phyloP scores from a whole-genome alignment of 2,329 filamentous ascomycete genomes.

The Aspergillus sp. region DNA sequence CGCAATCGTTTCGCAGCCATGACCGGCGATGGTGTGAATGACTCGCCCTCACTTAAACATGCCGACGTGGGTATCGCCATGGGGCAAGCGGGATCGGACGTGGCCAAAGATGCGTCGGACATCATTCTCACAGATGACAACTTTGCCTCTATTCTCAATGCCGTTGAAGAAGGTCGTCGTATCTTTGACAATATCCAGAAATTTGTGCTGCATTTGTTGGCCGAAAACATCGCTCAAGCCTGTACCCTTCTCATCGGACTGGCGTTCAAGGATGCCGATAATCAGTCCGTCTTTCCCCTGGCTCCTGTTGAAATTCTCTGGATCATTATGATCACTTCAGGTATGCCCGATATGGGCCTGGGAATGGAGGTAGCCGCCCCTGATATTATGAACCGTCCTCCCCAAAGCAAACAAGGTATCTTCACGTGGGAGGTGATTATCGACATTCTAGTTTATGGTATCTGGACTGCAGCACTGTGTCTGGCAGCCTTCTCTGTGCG shows the following conservation, averaged over 20 bases:
- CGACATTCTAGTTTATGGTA: constrained; percentile 80
- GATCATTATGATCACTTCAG: constrained; percentile 93
- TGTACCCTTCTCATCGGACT: constrained; percentile 79
- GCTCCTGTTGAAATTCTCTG: constrained; percentile 85
- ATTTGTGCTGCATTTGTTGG: constrained; percentile 77
- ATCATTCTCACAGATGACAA: constrained; percentile 80
- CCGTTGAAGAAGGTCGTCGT: constrained; percentile 78
- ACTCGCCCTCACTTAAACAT: constrained; percentile 76
- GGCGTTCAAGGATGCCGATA: constrained; percentile 70
- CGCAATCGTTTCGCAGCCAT: constrained; percentile 76
- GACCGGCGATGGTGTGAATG: constrained; percentile 89
- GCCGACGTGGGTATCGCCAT: constrained; percentile 88
- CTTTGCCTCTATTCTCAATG: constrained; percentile 82
- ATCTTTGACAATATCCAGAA: constrained; percentile 92
- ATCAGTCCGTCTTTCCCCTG: constrained; percentile 80
- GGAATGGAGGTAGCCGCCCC: constrained; percentile 74
- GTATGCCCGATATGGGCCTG: constrained; percentile 83
- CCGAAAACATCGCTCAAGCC: constrained; percentile 81
- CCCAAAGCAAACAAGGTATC: constrained; percentile 68
- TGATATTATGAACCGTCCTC: constrained; percentile 78
- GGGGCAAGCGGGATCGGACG: constrained; percentile 77
- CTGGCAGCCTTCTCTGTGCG: constrained; percentile 65
- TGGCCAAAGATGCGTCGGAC: constrained; percentile 70
- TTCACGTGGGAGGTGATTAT: constrained; percentile 76
- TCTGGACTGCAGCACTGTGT: constrained; percentile 73